These are phyloP conservation scores for Curvularia sp. DNA, from an alignment of 2,329 filamentous ascomycete species.

Conservation along the genomic window DNA sequence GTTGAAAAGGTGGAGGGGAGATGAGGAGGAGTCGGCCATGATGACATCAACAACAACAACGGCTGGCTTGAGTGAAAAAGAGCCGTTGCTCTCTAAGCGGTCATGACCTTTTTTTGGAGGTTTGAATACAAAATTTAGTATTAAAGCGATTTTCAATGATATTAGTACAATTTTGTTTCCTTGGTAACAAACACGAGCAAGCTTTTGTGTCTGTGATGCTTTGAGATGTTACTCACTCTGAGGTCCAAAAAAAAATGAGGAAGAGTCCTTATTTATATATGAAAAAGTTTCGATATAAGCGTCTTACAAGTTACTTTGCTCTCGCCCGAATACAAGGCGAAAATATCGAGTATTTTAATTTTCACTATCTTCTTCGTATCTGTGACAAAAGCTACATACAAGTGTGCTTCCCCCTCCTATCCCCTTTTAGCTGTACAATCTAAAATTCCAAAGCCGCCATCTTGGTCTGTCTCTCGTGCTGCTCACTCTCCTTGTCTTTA, in stretches of 20 bases:
- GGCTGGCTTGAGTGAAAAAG: background rate
- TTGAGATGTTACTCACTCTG: too few species aligned
- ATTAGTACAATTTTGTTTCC: too few species aligned
- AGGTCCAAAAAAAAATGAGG: too few species aligned
- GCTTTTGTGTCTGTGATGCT: too few species aligned
- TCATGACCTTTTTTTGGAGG: background rate
- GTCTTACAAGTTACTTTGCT: too few species aligned
- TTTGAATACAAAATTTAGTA: too few species aligned
- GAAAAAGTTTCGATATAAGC: too few species aligned
- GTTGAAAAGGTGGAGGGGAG: slow-evolving; percentile 17
- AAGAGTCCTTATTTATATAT: too few species aligned
- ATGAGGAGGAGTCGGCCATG: background rate
- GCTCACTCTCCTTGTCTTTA: slow-evolving; percentile 16
- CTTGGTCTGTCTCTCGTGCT: slow-evolving; percentile 15
- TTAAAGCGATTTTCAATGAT: too few species aligned
- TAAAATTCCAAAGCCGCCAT: slow-evolving; percentile 23
- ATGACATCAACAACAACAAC: too few species aligned
- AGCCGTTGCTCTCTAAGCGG: background rate
- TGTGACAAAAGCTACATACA: background rate
- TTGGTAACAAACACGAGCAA: too few species aligned
- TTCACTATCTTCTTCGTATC: background rate
- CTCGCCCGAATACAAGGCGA: too few species aligned
- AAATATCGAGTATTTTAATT: background rate
- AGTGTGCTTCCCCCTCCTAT: background rate
- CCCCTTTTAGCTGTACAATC: background rate